These are phyloP conservation scores for Leishmania braziliensis DNA, from an alignment of 208 protist genomes.

Conservation along the genomic window DNA sequence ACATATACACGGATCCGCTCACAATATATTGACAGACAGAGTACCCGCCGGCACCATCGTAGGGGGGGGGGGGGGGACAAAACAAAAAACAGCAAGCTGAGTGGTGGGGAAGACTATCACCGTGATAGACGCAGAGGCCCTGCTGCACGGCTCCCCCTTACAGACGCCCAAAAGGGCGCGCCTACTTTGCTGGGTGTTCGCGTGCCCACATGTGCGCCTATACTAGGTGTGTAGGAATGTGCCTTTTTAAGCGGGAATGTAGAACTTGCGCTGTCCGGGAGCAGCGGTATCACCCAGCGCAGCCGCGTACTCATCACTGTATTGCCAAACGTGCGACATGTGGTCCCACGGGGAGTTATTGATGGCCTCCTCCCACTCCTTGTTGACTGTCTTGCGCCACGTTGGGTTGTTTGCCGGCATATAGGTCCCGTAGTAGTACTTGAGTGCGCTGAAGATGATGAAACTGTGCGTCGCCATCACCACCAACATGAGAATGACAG, in stretches of 20 bases:
- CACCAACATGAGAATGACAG: slow-evolving; percentile 42
- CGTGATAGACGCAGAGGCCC: background rate
- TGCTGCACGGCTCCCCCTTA: background rate
- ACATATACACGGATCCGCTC: too few relatives aligned
- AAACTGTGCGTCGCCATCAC: slow-evolving; percentile 46
- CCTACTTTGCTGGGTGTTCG: background rate
- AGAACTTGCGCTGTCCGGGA: slow-evolving; percentile 68
- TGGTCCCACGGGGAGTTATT: slow-evolving; percentile 91
- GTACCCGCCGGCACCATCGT: background rate
- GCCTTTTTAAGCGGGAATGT: slow-evolving; percentile 51
- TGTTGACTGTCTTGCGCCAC: slow-evolving; percentile 91
- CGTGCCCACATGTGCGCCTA: background rate
- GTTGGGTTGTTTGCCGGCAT: slow-evolving; percentile 86
- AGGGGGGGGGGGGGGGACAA: too few relatives aligned
- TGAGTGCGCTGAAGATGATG: slow-evolving; percentile 46
- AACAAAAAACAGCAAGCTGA: background rate
- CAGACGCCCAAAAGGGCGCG: background rate
- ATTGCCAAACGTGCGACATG: slow-evolving; percentile 91
- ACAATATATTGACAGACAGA: background rate
- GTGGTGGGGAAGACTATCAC: background rate
- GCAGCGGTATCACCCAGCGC: slow-evolving; percentile 63
- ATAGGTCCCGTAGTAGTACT: slow-evolving; percentile 79
- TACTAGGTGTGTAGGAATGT: background rate
- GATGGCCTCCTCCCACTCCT: slow-evolving; percentile 93
- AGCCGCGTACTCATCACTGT: slow-evolving; percentile 80